Percentiles rank a stretch among this genome's conserved stretches.
Conservation (phyloP, 2,329 filamentous ascomycete species). For the Pseudogymnoascus pannorum region DNA sequence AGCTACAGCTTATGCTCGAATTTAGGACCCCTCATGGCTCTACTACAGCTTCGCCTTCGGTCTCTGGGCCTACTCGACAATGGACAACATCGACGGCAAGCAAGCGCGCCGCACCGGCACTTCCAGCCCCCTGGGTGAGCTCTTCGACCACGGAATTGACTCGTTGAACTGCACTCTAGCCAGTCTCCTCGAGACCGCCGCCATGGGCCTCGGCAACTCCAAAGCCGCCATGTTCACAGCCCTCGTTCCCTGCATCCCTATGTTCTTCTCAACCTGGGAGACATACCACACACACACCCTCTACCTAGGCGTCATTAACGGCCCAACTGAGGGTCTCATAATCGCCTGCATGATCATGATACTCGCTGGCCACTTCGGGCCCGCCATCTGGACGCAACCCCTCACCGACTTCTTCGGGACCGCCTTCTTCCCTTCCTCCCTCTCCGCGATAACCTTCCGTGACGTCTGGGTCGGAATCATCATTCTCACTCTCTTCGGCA, state of each 20-base stretch:
- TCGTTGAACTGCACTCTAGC: constrained; percentile 94
- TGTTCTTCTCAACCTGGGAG: constrained; percentile 99
- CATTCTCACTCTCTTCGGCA: constrained; percentile 54
- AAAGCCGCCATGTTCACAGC: constrained; percentile 85
- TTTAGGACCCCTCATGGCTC: constrained; percentile 76
- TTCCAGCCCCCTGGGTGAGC: constrained; percentile 87
- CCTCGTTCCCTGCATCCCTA: constrained; percentile 82
- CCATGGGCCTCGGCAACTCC: constrained; percentile 83
- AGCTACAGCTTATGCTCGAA: constrained; percentile 9
- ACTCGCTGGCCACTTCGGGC: constrained; percentile 79
- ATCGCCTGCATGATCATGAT: constrained; percentile 84
- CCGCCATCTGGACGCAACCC: constrained; percentile 74
- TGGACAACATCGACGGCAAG: constrained; percentile 99
- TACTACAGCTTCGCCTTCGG: constrained; percentile 95
- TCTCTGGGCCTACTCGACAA: constrained; percentile 97
- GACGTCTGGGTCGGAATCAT: constrained; percentile 82
- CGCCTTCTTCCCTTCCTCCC: constrained; percentile 56
- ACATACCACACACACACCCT: constrained; percentile 98
- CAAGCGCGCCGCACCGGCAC: constrained; percentile 92
- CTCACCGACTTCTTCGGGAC: constrained; percentile 63
- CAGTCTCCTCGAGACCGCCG: constrained; percentile 82
- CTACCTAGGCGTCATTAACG: constrained; percentile 94
- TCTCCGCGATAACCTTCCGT: constrained; percentile 68
- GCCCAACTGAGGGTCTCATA: constrained; percentile 89
- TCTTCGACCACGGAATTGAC: constrained; percentile 98